These are phyloP conservation scores for Aspergillus homomorphus DNA, from an alignment of 495 filamentous ascomycete species.

Conservation along the genomic window DNA sequence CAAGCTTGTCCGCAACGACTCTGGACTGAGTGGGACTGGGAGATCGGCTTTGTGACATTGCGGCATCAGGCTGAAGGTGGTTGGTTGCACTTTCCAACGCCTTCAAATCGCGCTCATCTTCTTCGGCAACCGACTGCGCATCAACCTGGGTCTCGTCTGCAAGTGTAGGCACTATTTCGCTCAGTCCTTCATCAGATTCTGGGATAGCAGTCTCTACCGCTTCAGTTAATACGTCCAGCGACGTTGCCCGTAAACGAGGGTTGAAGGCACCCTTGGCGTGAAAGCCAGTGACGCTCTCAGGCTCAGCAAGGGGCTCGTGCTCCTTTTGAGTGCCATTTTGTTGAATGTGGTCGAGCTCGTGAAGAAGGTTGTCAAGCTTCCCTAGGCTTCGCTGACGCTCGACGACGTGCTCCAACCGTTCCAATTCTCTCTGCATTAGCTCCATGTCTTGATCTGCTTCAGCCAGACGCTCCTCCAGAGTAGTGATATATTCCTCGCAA, in stretches of 20 bases:
- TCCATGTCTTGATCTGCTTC: conserved; percentile 96
- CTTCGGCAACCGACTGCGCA: conserved; percentile 26
- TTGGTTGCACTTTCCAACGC: conserved; percentile 32
- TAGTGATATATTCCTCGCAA: conserved; percentile 95
- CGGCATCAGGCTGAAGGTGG: conserved; percentile 24
- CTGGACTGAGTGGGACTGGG: conserved; percentile 77
- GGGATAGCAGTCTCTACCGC: conserved; percentile 53
- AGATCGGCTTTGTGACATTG: conserved; percentile 9
- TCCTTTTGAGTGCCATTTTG: conserved; percentile 53
- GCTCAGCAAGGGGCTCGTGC: conserved; percentile 30
- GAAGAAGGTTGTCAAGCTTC: conserved; percentile 86
- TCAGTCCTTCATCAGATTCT: conserved; percentile 49
- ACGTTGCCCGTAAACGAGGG: conserved; percentile 35
- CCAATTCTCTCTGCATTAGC: conserved; percentile 92
- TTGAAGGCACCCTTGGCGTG: conserved; percentile 20
- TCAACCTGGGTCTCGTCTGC: conserved; percentile 24
- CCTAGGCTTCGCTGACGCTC: conserved; percentile 94
- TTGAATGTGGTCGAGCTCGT: conserved; percentile 82
- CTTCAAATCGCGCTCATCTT: conserved; percentile 30
- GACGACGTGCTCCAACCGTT: conserved; percentile 89
- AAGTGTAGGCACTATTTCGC: conserved; percentile 50
- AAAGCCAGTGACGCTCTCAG: conserved; percentile 15
- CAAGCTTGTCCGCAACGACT: conserved; percentile 88
- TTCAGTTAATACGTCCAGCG: conserved; percentile 48
- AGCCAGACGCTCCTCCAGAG: conserved; percentile 90